Conservation (phyloP, 2,329 filamentous ascomycete species). For the Aspergillus calidoustus region DNA sequence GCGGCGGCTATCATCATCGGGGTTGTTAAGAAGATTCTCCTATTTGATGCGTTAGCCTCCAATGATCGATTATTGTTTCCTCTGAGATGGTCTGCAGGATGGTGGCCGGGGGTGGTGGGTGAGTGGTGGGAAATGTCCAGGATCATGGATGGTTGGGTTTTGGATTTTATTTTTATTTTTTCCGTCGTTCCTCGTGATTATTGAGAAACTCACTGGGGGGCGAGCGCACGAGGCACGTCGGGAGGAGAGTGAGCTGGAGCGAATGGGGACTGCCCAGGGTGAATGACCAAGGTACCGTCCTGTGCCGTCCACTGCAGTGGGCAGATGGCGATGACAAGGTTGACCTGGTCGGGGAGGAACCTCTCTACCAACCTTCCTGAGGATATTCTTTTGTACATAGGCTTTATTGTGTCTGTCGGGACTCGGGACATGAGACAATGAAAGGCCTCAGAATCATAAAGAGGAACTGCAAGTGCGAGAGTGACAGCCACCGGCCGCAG, state of each 20-base stretch:
- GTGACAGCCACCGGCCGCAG: neutral
- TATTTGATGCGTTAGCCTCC: neutral
- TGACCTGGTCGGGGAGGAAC: neutral
- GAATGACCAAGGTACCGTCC: neutral
- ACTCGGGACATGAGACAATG: neutral
- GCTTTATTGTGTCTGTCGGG: neutral
- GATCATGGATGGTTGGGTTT: neutral
- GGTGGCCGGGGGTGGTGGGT: neutral
- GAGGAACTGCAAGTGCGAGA: neutral
- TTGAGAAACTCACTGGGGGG: neutral
- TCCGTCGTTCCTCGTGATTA: constrained; percentile 4
- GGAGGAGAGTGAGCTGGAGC: neutral
- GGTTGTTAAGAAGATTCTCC: neutral
- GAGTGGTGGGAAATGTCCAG: neutral
- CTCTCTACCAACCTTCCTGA: neutral
- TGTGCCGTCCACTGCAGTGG: neutral
- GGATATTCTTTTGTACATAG: neutral
- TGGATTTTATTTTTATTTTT: neutral
- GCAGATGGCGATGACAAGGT: neutral
- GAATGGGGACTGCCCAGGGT: neutral
- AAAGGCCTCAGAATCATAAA: neutral
- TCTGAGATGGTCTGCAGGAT: constrained; percentile 2
- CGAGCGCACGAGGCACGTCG: neutral
- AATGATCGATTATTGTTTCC: neutral
- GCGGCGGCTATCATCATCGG: neutral